Percentiles rank a stretch among this genome's conserved stretches.
Conservation (phyloP, 176 grass and related monocot genomes). For the Rhipidocladum racemiflorum region DNA sequence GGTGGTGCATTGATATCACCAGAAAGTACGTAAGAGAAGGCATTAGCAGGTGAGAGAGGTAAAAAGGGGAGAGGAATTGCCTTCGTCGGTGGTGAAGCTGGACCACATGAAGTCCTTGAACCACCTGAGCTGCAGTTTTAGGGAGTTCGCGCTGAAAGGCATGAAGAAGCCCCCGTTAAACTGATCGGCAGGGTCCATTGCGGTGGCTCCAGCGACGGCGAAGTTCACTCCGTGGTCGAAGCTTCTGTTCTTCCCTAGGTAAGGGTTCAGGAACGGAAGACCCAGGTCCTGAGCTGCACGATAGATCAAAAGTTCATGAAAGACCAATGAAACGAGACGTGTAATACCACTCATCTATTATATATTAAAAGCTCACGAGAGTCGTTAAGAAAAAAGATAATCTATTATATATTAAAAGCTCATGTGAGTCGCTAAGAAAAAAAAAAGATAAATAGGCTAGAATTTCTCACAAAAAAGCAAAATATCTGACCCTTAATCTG, state of each 20-base stretch:
- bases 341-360: background rate
- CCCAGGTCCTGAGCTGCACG: slow-evolving; percentile 60
- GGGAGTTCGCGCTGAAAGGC: slow-evolving; percentile 38
- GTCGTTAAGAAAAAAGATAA: too few relatives aligned
- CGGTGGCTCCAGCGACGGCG: slow-evolving; percentile 59
- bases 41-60: background rate
- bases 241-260: slow-evolving; percentile 53
- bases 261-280: slow-evolving; percentile 61
- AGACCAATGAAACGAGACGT: background rate
- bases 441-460: too few relatives aligned
- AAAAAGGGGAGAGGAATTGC: background rate
- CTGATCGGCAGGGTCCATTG: slow-evolving; percentile 40
- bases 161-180: slow-evolving; percentile 15
- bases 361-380: too few relatives aligned
- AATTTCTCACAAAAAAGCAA: too few relatives aligned
- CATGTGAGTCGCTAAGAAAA: too few relatives aligned
- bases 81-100: slow-evolving; percentile 30
- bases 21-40: background rate
- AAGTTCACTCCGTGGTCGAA: slow-evolving; percentile 70
- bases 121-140: slow-evolving; percentile 64
- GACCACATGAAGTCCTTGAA: slow-evolving; percentile 54
- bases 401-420: too few relatives aligned
- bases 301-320: background rate
- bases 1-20: background rate
- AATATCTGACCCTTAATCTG: too few relatives aligned